phyloP scores from a whole-genome alignment of 176 grass and related monocot species.

The Miscanthus lutarioriparius region DNA sequence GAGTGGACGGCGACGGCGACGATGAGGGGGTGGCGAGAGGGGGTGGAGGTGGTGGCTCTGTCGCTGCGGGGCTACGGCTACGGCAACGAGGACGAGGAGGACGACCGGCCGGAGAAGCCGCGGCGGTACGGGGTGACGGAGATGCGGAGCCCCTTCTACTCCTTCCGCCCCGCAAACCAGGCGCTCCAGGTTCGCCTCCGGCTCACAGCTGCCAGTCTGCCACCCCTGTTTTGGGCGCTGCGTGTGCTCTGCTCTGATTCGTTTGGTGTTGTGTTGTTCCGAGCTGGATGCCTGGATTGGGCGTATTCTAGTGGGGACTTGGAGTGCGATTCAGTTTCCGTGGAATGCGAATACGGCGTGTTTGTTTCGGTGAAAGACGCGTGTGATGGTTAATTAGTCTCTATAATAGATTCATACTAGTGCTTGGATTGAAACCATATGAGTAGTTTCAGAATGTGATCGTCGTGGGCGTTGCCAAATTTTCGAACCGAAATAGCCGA shows the following conservation, averaged over 20 bases:
- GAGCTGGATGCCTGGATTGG: background rate
- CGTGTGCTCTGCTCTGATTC: background rate
- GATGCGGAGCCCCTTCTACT: conserved; percentile 83
- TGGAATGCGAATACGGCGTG: background rate
- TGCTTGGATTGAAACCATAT: background rate
- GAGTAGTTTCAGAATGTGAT: background rate
- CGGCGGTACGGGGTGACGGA: conserved; percentile 85
- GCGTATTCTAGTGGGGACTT: background rate
- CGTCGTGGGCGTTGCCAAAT: background rate
- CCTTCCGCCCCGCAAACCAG: conserved; percentile 54
- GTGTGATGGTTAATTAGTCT: background rate
- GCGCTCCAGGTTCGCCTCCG: conserved; percentile 56
- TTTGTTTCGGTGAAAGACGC: background rate
- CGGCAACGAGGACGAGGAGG: conserved; percentile 52
- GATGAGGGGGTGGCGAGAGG: conserved; percentile 43
- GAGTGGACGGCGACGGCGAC: background rate
- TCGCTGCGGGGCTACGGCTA: conserved; percentile 46
- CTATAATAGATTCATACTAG: background rate
- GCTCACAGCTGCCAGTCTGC: background rate
- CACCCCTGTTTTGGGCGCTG: background rate
- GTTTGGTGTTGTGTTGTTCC: background rate
- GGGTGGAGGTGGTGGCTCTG: conserved; percentile 41
- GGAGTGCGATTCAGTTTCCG: background rate
- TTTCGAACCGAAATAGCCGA: background rate
- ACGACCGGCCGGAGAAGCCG: conserved; percentile 93